Base-by-base conservation (phyloP, 2,329 filamentous ascomycete species). In the Aspergillus glaucus region DNA sequence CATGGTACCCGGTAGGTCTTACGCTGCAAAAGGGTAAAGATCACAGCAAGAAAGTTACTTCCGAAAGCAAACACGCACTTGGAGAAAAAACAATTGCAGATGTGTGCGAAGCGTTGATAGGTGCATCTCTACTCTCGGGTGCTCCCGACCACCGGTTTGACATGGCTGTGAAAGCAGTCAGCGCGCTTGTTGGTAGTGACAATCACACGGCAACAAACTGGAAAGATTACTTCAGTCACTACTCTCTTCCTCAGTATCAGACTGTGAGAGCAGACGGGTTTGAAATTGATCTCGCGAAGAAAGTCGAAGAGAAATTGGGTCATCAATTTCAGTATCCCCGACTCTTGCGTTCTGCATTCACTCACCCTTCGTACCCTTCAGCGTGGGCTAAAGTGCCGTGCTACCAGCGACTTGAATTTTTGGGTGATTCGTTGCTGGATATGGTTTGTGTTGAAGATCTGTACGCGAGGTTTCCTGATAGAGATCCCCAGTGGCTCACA, bases 401-500 rank as follows among this genome's bases (percentile, higher is more conserved):
- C 62, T 96, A 97, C 61, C 90, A 98, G 62, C 82, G 91, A 1
- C 79, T 97, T 0, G 92, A 97, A 59, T 97, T 97, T 57, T 73
- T 97, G 0, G 92, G 92, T 0, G 93, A 97, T 64, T 82, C 92
- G 0, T 76, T 97, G 2, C 81, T 95, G 1, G 91, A 96, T 63
- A 87, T 92, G 81, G 86, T 78, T 9, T 88, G 86, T 59, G 85
- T 97, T 47, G 86, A 91, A 58, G 83, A 88, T 58, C 77, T 98
- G 3, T 97, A 89, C 70, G 78, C 83, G 56, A 77, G 75, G 3
- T 89, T 87, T 58, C 89, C 90, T 0, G 74, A 81, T 45, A 87
- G 86, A 50, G 90, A 95, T 61, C 92, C 93, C 0, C 91, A 97
- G 65, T 97, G 92, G 92, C 76, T 98, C 50, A 97, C 93, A 0